Conservation (phyloP, 2,329 filamentous ascomycete genomes). For the Seiridium cupressi region DNA sequence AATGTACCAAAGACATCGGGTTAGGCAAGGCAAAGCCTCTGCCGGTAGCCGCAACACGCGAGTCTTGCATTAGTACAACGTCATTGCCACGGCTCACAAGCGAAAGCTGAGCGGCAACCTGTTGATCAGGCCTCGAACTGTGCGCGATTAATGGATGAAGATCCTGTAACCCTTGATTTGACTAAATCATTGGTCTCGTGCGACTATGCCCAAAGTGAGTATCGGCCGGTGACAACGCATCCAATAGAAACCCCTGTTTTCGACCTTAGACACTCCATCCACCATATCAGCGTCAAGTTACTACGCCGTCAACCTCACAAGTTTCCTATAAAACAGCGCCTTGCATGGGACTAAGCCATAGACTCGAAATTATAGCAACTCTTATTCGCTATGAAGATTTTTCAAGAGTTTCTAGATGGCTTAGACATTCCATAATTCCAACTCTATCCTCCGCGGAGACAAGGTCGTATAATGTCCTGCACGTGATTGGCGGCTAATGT, state of each 20-base stretch:
- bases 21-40: too few species aligned
- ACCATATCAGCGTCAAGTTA: background rate
- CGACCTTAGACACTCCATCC: background rate
- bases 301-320: background rate
- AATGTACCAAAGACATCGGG: too few species aligned
- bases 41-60: too few species aligned
- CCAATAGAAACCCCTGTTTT: background rate
- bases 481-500: too few species aligned
- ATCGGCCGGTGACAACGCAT: background rate
- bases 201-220: background rate
- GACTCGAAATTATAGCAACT: background rate
- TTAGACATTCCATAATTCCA: too few species aligned
- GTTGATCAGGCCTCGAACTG: background rate
- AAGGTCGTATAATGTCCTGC: too few species aligned
- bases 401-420: background rate
- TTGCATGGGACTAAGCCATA: background rate
- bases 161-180: background rate
- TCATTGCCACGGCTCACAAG: background rate
- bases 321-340: background rate
- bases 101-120: background rate
- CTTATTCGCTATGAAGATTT: background rate
- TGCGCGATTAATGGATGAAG: slow-evolving; percentile 4
- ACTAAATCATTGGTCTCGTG: background rate
- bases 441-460: too few species aligned
- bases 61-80: too few species aligned